Evolutionary conservation across 2,329 filamentous ascomycete genomes (phyloP).

Genomic region (Colletotrichum sp.): DNA sequence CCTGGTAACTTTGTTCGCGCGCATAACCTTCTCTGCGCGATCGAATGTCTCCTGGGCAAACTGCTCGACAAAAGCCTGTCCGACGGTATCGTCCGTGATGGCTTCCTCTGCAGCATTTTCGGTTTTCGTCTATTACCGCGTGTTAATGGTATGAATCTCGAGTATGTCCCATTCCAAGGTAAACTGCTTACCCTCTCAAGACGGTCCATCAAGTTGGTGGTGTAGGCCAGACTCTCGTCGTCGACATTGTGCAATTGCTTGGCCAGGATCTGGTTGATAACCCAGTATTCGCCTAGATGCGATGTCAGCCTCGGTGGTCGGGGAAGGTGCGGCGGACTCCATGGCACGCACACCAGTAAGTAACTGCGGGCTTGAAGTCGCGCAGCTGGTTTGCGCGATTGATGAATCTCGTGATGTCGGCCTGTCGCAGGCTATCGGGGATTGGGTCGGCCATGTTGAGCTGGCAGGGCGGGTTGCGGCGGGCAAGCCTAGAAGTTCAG

Average conservation of each 20-base stretch:
- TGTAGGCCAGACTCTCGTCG: conserved; percentile 81
- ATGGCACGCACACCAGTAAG: conserved; percentile 86
- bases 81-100: conserved; percentile 82
- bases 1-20: conserved; percentile 81
- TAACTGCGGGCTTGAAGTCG: conserved; percentile 81
- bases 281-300: conserved; percentile 80
- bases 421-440: conserved; percentile 75
- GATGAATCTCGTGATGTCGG: conserved; percentile 85
- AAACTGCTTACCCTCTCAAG: conserved; percentile 70
- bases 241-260: conserved; percentile 80
- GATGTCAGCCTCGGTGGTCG: background rate
- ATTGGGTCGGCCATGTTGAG: conserved; percentile 73
- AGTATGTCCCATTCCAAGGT: too few species aligned
- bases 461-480: background rate
- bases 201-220: conserved; percentile 86
- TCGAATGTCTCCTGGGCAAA: conserved; percentile 90
- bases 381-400: conserved; percentile 85
- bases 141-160: background rate
- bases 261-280: conserved; percentile 88
- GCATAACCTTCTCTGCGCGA: conserved; percentile 81
- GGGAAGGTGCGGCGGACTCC: background rate
- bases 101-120: conserved; percentile 81
- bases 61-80: conserved; percentile 91
- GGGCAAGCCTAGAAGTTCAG: background rate
- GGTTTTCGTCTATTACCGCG: conserved; percentile 63